Conservation (phyloP, 1,284 basidiomycete genomes). For the Tilletia horrida region DNA sequence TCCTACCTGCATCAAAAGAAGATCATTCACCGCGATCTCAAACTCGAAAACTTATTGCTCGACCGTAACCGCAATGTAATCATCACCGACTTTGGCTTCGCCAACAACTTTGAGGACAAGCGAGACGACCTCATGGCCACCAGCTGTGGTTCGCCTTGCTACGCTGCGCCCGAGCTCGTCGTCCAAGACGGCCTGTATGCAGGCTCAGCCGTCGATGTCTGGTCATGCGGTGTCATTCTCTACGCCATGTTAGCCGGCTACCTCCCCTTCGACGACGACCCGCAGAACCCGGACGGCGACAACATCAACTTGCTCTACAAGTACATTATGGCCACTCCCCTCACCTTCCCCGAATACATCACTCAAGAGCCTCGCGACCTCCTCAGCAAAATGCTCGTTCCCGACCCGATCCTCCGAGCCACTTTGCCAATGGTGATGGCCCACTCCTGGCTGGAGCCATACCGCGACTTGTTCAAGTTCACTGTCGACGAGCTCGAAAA, state of each 20-base stretch:
- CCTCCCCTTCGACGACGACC: slow-evolving; percentile 99
- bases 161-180: slow-evolving; percentile 98
- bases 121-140: slow-evolving; percentile 97
- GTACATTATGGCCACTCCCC: slow-evolving; percentile 73
- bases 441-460: slow-evolving; percentile 52
- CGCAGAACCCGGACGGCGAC: slow-evolving; percentile 95
- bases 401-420: slow-evolving; percentile 47
- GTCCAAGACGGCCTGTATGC: slow-evolving; percentile 96
- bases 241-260: slow-evolving; percentile 99
- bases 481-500: slow-evolving; percentile 52
- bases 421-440: slow-evolving; percentile 50
- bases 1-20: slow-evolving; percentile 99
- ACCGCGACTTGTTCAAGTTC: slow-evolving; percentile 54
- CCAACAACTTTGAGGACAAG: slow-evolving; percentile 79
- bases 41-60: slow-evolving; percentile 94
- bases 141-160: slow-evolving; percentile 93
- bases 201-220: slow-evolving; percentile 97
- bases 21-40: slow-evolving; percentile 98
- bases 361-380: slow-evolving; percentile 50
- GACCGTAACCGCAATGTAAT: slow-evolving; percentile 97
- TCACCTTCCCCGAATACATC: slow-evolving; percentile 54
- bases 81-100: slow-evolving; percentile 99
- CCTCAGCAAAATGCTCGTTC: slow-evolving; percentile 51
- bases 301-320: slow-evolving; percentile 99
- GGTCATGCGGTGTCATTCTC: slow-evolving; percentile 97